phyloP scores from a whole-genome alignment of 208 protist genomes.

The Acanthamoeba sp. region DNA sequence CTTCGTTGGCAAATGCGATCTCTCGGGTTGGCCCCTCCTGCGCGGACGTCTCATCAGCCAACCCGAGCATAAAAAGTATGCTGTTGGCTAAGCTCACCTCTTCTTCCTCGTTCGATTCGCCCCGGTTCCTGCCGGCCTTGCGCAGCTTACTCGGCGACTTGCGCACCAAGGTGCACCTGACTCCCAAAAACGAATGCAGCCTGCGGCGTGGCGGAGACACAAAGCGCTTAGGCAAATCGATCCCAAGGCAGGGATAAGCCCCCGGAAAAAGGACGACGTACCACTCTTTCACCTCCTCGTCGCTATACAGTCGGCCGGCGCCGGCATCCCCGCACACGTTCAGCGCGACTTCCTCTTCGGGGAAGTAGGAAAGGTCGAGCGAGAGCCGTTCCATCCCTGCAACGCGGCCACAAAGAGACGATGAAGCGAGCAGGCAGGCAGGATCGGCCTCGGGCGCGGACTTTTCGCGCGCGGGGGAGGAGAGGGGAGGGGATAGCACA shows the following conservation, averaged over 20 bases:
- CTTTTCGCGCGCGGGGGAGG: no score
- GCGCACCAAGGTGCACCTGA: conserved; percentile 44
- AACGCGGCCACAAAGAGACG: not conserved
- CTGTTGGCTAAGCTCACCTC: not conserved
- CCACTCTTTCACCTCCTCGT: conserved; percentile 25
- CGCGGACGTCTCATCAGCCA: not conserved
- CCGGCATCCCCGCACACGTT: conserved; percentile 60
- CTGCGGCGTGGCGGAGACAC: no score
- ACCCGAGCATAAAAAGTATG: no score
- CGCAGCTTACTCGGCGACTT: conserved; percentile 26
- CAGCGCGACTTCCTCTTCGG: conserved; percentile 42
- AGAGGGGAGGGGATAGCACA: no score
- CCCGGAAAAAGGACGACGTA: not conserved
- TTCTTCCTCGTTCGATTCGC: not conserved
- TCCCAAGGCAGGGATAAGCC: no score
- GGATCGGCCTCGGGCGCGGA: no score
- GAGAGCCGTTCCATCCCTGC: conserved; percentile 8
- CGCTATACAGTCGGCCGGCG: not conserved
- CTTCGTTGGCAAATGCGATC: conserved; percentile 69
- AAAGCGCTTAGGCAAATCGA: no score
- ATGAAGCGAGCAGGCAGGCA: no score
- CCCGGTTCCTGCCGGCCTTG: conserved; percentile 2
- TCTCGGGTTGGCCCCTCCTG: not conserved
- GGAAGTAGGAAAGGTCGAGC: conserved; percentile 22
- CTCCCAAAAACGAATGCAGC: not conserved